Conservation (phyloP, 202 grass and related monocot species). For the Sporobolus alterniflorus region DNA sequence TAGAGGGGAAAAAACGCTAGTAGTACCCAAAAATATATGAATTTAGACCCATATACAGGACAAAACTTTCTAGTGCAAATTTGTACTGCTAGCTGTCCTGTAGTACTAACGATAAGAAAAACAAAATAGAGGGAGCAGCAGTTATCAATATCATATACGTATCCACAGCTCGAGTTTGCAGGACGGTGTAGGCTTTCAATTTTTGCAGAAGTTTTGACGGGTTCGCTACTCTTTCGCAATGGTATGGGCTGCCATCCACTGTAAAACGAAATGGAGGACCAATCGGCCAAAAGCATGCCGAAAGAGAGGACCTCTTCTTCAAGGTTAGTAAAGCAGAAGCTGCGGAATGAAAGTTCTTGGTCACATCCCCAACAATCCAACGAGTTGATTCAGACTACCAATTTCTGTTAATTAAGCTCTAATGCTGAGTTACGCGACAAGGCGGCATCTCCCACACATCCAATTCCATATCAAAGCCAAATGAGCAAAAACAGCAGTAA, state of each 20-base stretch:
- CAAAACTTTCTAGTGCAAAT: no score
- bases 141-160: no score
- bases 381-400: neutral
- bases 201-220: neutral
- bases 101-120: no score
- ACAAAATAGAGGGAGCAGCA: no score
- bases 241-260: neutral
- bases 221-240: neutral
- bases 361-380: neutral
- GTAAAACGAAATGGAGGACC: neutral
- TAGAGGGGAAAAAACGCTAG: no score
- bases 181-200: no score
- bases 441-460: neutral
- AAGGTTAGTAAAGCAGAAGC: neutral
- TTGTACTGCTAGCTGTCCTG: no score
- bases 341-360: neutral
- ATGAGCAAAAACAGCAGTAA: neutral
- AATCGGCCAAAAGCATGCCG: conserved; percentile 1
- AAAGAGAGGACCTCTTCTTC: neutral
- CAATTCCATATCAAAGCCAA: neutral
- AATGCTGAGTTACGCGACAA: neutral
- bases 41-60: no score
- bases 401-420: neutral
- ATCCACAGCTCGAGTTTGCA: no score
- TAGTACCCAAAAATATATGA: no score